A percentile compares a stretch with the other conserved stretches of the same genome.
Conservation (phyloP, 352 stramenopile genomes). For the Globisporangium megalacanthum region DNA sequence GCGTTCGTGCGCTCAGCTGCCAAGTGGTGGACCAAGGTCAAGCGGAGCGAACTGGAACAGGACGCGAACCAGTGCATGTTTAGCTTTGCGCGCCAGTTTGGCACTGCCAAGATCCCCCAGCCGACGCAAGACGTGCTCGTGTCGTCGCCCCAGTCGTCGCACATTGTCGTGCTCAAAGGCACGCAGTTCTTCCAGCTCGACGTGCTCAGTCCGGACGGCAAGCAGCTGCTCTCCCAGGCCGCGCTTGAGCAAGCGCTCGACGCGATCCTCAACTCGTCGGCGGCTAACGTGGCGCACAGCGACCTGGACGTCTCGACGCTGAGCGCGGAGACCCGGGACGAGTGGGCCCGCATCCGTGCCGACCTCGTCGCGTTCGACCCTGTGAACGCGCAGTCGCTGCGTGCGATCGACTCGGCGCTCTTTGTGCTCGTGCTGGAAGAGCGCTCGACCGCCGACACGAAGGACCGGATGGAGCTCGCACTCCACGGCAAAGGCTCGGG, state of each 20-base stretch:
- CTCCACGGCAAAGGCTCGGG: constrained; percentile 78
- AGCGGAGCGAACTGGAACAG: constrained; percentile 82
- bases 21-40: constrained; percentile 89
- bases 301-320: constrained; percentile 72
- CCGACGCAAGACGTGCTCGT: constrained; percentile 65
- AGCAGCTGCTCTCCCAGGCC: constrained; percentile 71
- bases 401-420: constrained; percentile 85
- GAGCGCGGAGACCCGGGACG: constrained; percentile 80
- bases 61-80: constrained; percentile 90
- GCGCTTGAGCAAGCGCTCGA: constrained; percentile 62
- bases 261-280: constrained; percentile 54
- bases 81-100: constrained; percentile 83
- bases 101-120: constrained; percentile 78
- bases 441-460: constrained; percentile 47
- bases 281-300: constrained; percentile 30
- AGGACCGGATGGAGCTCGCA: constrained; percentile 75
- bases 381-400: constrained; percentile 65
- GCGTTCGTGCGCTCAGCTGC: constrained; percentile 75
- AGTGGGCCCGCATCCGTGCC: constrained; percentile 76
- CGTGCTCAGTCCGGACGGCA: constrained; percentile 74
- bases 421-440: constrained; percentile 89
- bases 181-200: constrained; percentile 84
- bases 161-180: constrained; percentile 87
- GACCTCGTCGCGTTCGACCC: constrained; percentile 61
- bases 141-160: constrained; percentile 66